A percentile compares a stretch with the other conserved stretches of the same genome.
These are phyloP conservation scores for Alternaria dauci DNA, from an alignment of 2,329 filamentous ascomycete species.

Conservation along the genomic window DNA sequence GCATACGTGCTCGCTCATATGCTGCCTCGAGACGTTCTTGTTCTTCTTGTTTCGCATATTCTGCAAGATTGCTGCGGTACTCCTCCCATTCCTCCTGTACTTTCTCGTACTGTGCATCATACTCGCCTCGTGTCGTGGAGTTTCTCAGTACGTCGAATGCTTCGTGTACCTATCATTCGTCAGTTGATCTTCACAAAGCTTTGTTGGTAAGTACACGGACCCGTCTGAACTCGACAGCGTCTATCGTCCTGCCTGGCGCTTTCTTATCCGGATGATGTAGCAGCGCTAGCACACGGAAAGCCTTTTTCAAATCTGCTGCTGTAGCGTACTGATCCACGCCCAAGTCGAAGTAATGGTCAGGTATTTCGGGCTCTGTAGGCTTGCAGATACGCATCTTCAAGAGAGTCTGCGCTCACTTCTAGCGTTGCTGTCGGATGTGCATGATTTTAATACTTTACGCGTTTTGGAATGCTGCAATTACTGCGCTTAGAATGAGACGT, in stretches of 20 bases:
- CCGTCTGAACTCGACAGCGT: not conserved
- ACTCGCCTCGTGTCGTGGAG: not conserved
- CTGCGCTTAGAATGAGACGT: too few relatives aligned
- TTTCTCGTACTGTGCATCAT: not conserved
- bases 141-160: not conserved
- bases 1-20: not conserved
- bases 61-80: not conserved
- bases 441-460: not conserved
- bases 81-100: not conserved
- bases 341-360: not conserved
- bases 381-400: not conserved
- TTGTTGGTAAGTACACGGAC: not conserved
- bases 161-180: not conserved
- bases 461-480: not conserved
- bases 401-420: not conserved
- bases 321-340: not conserved
- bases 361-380: not conserved
- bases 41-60: not conserved
- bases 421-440: not conserved
- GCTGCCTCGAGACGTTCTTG: not conserved
- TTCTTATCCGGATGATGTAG: not conserved
- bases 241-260: not conserved
- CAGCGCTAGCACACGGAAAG: not conserved
- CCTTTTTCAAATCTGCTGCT: not conserved
- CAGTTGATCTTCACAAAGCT: not conserved